These are phyloP conservation scores for Colletotrichum trifolii DNA, from an alignment of 2,329 filamentous ascomycete species.

Conservation along the genomic window DNA sequence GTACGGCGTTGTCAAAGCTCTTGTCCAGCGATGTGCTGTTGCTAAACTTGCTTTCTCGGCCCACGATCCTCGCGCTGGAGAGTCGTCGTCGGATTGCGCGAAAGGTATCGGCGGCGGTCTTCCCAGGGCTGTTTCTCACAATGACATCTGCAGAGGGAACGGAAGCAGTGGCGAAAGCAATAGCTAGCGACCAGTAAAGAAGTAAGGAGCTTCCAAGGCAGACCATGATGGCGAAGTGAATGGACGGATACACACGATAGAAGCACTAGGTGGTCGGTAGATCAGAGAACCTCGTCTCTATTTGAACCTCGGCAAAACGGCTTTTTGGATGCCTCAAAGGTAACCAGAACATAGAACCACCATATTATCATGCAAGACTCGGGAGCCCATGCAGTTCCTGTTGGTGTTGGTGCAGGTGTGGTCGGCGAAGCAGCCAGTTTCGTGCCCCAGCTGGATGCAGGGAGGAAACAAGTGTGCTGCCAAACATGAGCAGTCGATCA, in stretches of 20 bases:
- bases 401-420: neutral
- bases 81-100: conserved; percentile 18
- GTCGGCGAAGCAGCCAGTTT: neutral
- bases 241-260: neutral
- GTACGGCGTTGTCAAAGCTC: conserved; percentile 51
- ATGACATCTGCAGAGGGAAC: conserved; percentile 13
- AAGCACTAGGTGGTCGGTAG: too few relatives aligned
- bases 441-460: too few relatives aligned
- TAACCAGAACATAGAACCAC: too few relatives aligned
- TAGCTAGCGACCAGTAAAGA: neutral
- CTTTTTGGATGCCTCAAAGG: too few relatives aligned
- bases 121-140: conserved; percentile 15
- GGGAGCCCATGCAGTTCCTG: neutral
- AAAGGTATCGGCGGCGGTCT: conserved; percentile 17
- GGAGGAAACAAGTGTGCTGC: too few relatives aligned
- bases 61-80: conserved; percentile 10
- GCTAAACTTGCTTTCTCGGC: conserved; percentile 17
- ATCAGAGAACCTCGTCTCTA: too few relatives aligned
- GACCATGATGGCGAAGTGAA: neutral
- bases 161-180: neutral
- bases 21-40: conserved; percentile 50
- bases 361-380: neutral
- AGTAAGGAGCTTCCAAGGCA: neutral
- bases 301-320: too few relatives aligned
- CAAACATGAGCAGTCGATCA: too few relatives aligned